phyloP scores from a whole-genome alignment of 495 filamentous ascomycete genomes.

The Penicillium waksmanii region DNA sequence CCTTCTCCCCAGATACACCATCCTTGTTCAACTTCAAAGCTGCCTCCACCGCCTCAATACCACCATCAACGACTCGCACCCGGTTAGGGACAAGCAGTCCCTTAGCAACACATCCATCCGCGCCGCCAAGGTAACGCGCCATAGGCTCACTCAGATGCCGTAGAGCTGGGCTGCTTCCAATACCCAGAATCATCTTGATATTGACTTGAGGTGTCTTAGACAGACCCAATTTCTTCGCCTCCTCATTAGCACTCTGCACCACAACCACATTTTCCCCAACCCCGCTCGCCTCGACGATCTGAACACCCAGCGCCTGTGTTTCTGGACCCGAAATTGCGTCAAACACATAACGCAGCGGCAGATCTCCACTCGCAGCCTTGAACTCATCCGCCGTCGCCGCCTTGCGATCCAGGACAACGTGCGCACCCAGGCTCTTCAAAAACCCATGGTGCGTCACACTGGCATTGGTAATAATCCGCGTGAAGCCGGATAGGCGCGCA shows the following conservation, averaged over 20 bases:
- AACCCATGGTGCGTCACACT: slow-evolving; percentile 46
- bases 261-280: slow-evolving; percentile 13
- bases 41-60: slow-evolving; percentile 21
- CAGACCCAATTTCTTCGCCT: slow-evolving; percentile 14
- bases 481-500: slow-evolving; percentile 44
- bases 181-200: slow-evolving; percentile 19
- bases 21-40: slow-evolving; percentile 24
- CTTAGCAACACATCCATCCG: slow-evolving; percentile 24
- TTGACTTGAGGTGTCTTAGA: slow-evolving; percentile 19
- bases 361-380: slow-evolving; percentile 11
- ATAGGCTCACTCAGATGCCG: slow-evolving; percentile 27
- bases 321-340: slow-evolving; percentile 20
- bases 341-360: slow-evolving; percentile 20
- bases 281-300: slow-evolving; percentile 14
- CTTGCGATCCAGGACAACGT: slow-evolving; percentile 26
- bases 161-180: slow-evolving; percentile 20
- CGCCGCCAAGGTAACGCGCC: slow-evolving; percentile 20
- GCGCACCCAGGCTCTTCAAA: slow-evolving; percentile 48
- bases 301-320: slow-evolving; percentile 21
- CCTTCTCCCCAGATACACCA: slow-evolving; percentile 29
- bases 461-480: slow-evolving; percentile 48
- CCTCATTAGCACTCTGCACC: slow-evolving; percentile 14
- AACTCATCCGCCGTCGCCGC: slow-evolving; percentile 9
- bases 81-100: slow-evolving; percentile 24
- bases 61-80: slow-evolving; percentile 19